These are phyloP conservation scores for Medicago arabica DNA, from an alignment of 306 rosid species.

Conservation along the genomic window DNA sequence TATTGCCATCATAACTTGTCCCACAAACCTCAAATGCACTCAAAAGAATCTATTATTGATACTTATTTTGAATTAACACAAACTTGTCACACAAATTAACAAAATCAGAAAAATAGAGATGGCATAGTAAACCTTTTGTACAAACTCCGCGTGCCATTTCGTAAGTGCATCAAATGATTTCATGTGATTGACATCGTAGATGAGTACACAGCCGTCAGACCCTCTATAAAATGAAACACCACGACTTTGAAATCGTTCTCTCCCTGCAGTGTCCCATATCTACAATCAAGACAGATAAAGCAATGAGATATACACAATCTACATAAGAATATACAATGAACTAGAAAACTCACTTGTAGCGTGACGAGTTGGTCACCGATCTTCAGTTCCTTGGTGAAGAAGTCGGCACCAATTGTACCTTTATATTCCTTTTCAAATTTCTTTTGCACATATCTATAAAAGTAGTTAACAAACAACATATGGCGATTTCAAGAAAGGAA, in stretches of 20 bases:
- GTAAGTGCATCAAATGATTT: conserved; percentile 88
- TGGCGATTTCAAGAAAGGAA: neutral
- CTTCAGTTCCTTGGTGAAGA: conserved; percentile 91
- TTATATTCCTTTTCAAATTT: conserved; percentile 92
- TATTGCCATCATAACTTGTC: neutral
- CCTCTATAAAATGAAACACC: conserved; percentile 95
- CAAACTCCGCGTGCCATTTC: conserved; percentile 96
- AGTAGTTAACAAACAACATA: conserved; percentile 51
- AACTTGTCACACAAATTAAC: conserved; percentile 7
- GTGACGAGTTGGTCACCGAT: conserved; percentile 89
- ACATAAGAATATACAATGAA: conserved; percentile 34
- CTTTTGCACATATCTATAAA: conserved; percentile 81
- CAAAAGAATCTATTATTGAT: neutral
- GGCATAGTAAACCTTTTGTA: conserved; percentile 67
- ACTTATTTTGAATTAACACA: neutral
- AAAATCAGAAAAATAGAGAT: conserved; percentile 15
- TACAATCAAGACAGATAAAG: conserved; percentile 35
- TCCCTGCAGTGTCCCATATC: conserved; percentile 99
- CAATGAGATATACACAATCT: conserved; percentile 24
- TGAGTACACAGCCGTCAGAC: conserved; percentile 90
- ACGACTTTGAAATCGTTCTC: conserved; percentile 93
- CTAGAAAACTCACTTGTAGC: conserved; percentile 73
- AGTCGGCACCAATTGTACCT: conserved; percentile 96
- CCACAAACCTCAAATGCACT: neutral
- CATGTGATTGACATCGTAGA: conserved; percentile 87